Conservation (phyloP, 2,329 filamentous ascomycete species). For the Aspergillus novofumigatus region DNA sequence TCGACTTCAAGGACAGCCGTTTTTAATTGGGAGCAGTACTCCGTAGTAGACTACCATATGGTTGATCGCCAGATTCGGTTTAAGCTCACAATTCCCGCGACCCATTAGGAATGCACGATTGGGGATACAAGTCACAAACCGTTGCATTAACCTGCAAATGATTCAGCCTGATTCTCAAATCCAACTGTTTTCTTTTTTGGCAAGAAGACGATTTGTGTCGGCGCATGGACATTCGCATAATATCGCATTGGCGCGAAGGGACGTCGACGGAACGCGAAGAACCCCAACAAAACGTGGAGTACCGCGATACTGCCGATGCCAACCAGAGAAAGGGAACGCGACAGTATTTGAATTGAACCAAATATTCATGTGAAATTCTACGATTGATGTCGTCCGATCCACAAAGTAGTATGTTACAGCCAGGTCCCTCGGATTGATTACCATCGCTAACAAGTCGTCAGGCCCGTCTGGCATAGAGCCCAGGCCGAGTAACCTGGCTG, state of each 20-base stretch:
- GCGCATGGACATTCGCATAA: background rate
- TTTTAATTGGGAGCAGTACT: background rate
- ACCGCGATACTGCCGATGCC: background rate
- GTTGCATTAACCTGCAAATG: background rate
- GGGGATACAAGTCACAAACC: background rate
- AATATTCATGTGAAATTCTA: too few species aligned
- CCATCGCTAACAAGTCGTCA: background rate
- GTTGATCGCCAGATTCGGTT: slow-evolving; percentile 18
- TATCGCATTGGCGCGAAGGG: background rate
- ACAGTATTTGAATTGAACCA: background rate
- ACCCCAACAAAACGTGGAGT: background rate
- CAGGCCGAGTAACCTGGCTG: slow-evolving; percentile 23
- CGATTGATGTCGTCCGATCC: background rate
- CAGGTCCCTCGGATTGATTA: background rate
- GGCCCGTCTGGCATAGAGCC: slow-evolving; percentile 6
- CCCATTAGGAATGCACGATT: background rate
- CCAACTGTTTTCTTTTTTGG: background rate
- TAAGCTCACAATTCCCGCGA: slow-evolving; percentile 6
- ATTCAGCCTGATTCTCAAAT: background rate
- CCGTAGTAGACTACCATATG: slow-evolving; percentile 2
- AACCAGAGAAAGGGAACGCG: background rate
- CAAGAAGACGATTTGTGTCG: background rate
- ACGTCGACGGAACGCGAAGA: background rate
- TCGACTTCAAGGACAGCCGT: too few species aligned
- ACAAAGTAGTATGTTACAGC: background rate